These are phyloP conservation scores for Saccharomyces pastorianus DNA, from an alignment of 1,139 yeast species.

Conservation along the genomic window DNA sequence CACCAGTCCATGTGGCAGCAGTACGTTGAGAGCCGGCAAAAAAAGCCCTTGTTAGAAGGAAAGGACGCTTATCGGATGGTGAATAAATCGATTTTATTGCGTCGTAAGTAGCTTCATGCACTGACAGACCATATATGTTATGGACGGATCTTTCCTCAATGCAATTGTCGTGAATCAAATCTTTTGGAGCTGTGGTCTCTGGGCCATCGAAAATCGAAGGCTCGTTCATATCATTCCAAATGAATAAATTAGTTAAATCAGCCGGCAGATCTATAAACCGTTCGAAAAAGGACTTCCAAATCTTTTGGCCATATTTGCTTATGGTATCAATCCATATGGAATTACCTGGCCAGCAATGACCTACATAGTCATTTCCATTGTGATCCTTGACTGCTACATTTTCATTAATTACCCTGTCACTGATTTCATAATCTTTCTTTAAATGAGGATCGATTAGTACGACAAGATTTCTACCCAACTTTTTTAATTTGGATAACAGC, in stretches of 20 bases:
- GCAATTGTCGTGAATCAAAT: slow-evolving; percentile 64
- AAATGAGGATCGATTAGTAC: slow-evolving; percentile 89
- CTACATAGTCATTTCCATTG: slow-evolving; percentile 51
- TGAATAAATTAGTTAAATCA: slow-evolving; percentile 46
- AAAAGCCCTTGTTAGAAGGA: slow-evolving; percentile 78
- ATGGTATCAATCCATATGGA: slow-evolving; percentile 88
- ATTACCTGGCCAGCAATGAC: slow-evolving; percentile 98
- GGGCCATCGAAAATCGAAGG: slow-evolving; percentile 94
- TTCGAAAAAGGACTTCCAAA: slow-evolving; percentile 50
- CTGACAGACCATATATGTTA: slow-evolving; percentile 71
- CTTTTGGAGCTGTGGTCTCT: slow-evolving; percentile 83
- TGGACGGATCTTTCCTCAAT: slow-evolving; percentile 91
- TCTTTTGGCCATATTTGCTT: slow-evolving; percentile 49
- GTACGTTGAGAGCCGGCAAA: slow-evolving; percentile 88
- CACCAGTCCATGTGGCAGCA: slow-evolving; percentile 98
- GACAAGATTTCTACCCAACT: slow-evolving; percentile 72
- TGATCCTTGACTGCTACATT: slow-evolving; percentile 38
- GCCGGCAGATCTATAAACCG: slow-evolving; percentile 45
- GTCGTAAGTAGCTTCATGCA: slow-evolving; percentile 70
- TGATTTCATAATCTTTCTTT: slow-evolving; percentile 59
- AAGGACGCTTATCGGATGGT: slow-evolving; percentile 58
- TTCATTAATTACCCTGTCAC: slow-evolving; percentile 42
- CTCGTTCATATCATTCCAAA: slow-evolving; percentile 99
- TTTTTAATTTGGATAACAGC: slow-evolving; percentile 57
- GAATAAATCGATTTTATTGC: slow-evolving; percentile 49